Conservation (phyloP, 2,329 filamentous ascomycete genomes). For the Fusarium tricinctum region DNA sequence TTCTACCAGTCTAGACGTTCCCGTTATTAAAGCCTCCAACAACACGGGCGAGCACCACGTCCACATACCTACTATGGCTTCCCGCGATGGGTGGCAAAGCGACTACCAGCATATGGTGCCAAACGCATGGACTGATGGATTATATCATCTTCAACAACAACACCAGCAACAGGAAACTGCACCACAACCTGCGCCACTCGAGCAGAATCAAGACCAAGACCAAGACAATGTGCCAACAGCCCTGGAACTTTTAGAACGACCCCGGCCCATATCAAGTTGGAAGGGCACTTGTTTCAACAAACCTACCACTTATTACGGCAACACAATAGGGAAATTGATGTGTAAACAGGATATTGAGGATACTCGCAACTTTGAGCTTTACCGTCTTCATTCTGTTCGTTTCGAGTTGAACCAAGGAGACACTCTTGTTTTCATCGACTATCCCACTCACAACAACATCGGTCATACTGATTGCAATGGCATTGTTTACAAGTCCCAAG, state of each 20-base stretch:
- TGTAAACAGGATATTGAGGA: constrained; percentile 31
- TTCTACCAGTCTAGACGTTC: not conserved
- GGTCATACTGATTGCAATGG: constrained; percentile 55
- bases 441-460: constrained; percentile 46
- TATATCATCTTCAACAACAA: not conserved
- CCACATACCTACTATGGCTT: constrained; percentile 21
- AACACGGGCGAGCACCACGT: constrained; percentile 1
- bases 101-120: not conserved
- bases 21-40: not conserved
- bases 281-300: constrained; percentile 42
- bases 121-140: not conserved
- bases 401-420: constrained; percentile 56
- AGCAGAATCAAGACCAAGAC: not conserved
- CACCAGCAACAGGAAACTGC: not conserved
- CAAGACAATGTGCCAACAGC: not conserved
- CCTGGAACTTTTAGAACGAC: not conserved
- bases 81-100: constrained; percentile 20
- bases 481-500: constrained; percentile 52
- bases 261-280: constrained; percentile 31
- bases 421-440: constrained; percentile 61
- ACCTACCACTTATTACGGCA: not conserved
- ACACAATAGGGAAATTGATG: constrained; percentile 25
- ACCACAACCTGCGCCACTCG: too few species aligned
- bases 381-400: constrained; percentile 46
- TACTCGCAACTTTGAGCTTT: constrained; percentile 47